phyloP scores from a whole-genome alignment of 2,329 filamentous ascomycete genomes.

The Alternaria panax region DNA sequence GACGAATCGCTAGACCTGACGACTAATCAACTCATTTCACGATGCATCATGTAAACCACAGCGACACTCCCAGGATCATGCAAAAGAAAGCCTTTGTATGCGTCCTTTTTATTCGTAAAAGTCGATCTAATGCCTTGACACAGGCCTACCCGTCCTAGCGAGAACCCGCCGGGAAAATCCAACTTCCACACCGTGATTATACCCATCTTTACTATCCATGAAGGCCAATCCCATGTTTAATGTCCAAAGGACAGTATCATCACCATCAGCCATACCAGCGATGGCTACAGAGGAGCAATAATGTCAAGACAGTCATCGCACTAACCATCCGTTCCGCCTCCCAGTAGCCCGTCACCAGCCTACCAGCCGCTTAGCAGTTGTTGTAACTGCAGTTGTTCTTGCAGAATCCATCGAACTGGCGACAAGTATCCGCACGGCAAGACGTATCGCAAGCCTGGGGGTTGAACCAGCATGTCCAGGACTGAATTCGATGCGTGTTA shows the following conservation, averaged over 20 bases:
- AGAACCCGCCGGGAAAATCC: not conserved
- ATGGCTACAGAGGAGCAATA: rapidly evolving
- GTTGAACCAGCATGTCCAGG: not conserved
- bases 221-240: not conserved
- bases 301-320: not conserved
- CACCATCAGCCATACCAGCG: too few species aligned
- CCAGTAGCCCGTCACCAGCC: not conserved
- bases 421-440: not conserved
- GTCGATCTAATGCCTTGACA: not conserved
- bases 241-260: not conserved
- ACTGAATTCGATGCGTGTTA: too few species aligned
- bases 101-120: not conserved
- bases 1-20: too few species aligned
- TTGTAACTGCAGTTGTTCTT: conserved; percentile 28
- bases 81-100: not conserved
- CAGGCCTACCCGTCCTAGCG: not conserved
- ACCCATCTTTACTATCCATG: not conserved
- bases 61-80: too few species aligned
- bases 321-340: not conserved
- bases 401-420: not conserved
- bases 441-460: not conserved
- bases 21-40: too few species aligned
- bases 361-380: not conserved
- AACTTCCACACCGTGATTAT: rapidly evolving
- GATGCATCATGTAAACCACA: not conserved